Conservation (phyloP, 305 asterid genomes). For the Petunia hybrid region DNA sequence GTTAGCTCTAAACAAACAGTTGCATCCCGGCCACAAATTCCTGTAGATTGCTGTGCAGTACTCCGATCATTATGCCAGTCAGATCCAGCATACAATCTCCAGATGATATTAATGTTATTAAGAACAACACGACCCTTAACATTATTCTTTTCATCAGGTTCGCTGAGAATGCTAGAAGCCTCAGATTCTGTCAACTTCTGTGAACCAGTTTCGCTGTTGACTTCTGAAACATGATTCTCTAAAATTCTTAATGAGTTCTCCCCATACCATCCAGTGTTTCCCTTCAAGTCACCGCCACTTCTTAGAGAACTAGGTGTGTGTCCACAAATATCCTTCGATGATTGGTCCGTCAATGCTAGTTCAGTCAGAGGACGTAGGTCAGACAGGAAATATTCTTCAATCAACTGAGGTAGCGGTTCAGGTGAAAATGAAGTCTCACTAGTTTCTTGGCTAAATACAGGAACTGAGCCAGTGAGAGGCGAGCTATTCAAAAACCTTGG, state of each 20-base stretch:
- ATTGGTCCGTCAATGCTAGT: conserved; percentile 48
- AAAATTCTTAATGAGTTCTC: conserved; percentile 62
- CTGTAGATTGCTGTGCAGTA: conserved; percentile 48
- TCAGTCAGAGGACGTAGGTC: conserved; percentile 76
- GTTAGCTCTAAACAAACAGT: conserved; percentile 70
- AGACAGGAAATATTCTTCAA: conserved; percentile 91
- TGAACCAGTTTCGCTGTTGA: conserved; percentile 46
- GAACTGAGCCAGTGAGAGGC: conserved; percentile 38
- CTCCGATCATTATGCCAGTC: conserved; percentile 73
- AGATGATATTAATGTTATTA: conserved; percentile 77
- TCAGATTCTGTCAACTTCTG: conserved; percentile 46
- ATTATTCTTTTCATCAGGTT: conserved; percentile 52
- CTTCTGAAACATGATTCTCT: conserved; percentile 80
- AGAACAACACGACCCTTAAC: conserved; percentile 72
- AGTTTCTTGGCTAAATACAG: conserved; percentile 45
- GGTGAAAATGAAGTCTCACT: conserved; percentile 50
- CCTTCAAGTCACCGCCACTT: conserved; percentile 50
- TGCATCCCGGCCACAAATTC: conserved; percentile 63
- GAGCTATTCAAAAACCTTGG: conserved; percentile 39
- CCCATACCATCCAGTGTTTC: conserved; percentile 82
- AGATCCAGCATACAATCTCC: conserved; percentile 93
- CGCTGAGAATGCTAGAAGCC: conserved; percentile 59
- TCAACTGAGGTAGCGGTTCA: conserved; percentile 61
- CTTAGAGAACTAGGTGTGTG: conserved; percentile 43
- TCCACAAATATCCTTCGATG: conserved; percentile 49